Percentiles rank a stretch among this genome's conserved stretches.
phyloP scores from a whole-genome alignment of 768 basidiomycete genomes.

The Xerocomellus dryophilus region DNA sequence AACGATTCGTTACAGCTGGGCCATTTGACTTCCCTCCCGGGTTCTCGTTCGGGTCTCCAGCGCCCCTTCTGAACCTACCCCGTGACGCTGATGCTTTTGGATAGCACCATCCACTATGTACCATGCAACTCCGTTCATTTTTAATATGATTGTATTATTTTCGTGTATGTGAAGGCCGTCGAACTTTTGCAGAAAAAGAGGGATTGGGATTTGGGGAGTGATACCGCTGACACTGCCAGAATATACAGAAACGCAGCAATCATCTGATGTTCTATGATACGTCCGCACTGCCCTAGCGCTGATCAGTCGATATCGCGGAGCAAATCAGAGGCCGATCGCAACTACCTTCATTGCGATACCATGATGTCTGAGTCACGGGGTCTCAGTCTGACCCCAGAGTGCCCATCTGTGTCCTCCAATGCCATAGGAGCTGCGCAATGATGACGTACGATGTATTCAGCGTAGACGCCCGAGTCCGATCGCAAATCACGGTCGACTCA shows the following conservation, averaged over 20 bases:
- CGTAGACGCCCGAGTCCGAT: no score
- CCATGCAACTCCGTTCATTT: not conserved
- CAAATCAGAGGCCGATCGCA: not conserved
- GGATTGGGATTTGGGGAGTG: not conserved
- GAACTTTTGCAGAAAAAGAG: not conserved
- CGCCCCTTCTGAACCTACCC: not conserved
- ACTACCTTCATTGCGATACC: not conserved
- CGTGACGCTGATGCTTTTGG: not conserved
- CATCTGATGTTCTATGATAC: not conserved
- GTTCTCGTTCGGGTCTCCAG: not conserved
- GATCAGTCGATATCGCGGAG: not conserved
- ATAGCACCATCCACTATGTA: no score
- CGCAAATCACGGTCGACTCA: no score
- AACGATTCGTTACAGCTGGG: conserved; percentile 1
- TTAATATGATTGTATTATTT: no score
- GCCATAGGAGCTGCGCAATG: no score
- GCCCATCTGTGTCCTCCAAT: no score
- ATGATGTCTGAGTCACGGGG: no score
- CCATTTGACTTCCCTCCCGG: conserved; percentile 11
- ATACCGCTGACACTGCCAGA: not conserved
- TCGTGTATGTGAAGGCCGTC: not conserved
- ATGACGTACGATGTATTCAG: no score
- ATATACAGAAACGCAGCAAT: not conserved
- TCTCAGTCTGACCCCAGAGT: no score
- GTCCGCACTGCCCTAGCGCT: not conserved